phyloP scores from a whole-genome alignment of 805 yeast species.

The Metschnikowia noctiluminum region DNA sequence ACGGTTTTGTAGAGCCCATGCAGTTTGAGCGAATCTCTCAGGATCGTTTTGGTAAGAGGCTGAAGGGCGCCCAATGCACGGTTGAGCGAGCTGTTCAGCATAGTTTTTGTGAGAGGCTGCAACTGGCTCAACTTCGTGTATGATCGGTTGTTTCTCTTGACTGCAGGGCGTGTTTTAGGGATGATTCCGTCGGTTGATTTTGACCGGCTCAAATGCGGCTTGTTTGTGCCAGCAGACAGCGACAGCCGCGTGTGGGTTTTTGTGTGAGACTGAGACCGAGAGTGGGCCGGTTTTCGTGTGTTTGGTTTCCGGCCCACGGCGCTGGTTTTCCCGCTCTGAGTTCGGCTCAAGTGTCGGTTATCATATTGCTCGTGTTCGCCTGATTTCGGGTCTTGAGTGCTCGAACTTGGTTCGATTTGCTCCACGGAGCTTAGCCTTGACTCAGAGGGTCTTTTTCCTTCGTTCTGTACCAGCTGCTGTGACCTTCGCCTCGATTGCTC shows the following conservation, averaged over 20 bases:
- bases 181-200: constrained; percentile 41
- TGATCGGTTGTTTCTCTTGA: constrained; percentile 36
- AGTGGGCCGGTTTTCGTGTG: constrained; percentile 11
- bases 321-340: constrained; percentile 1
- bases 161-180: constrained; percentile 20
- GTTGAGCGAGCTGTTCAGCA: constrained; percentile 14
- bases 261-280: constrained; percentile 16
- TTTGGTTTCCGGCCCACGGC: constrained; percentile 2
- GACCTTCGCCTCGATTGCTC: neutral
- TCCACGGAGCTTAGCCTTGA: neutral
- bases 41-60: constrained; percentile 18
- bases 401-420: neutral
- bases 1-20: constrained; percentile 13
- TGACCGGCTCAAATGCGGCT: constrained; percentile 35
- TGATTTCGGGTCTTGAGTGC: neutral
- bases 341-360: neutral
- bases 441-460: neutral
- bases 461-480: neutral
- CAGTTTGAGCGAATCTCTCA: constrained; percentile 14
- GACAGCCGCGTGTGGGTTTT: constrained; percentile 11
- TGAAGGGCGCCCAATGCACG: constrained; percentile 12
- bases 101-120: constrained; percentile 18
- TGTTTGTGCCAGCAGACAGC: constrained; percentile 5
- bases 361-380: neutral
- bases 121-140: constrained; percentile 29